These are phyloP conservation scores for Fusarium pseudoanthophilum DNA, from an alignment of 2,329 filamentous ascomycete genomes.

Conservation along the genomic window DNA sequence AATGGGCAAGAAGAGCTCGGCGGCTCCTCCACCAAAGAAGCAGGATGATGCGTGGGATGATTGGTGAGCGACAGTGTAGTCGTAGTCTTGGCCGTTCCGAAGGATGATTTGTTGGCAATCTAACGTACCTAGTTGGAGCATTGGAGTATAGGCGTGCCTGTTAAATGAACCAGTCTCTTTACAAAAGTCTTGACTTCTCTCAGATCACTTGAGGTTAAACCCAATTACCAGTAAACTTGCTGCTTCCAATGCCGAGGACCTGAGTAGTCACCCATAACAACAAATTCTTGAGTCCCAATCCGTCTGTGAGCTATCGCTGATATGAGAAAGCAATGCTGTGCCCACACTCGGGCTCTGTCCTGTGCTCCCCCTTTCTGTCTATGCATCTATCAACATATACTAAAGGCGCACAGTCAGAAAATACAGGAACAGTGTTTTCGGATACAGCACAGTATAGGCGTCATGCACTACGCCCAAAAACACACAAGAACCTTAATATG, in stretches of 20 bases:
- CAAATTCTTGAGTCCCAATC: not conserved
- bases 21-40: constrained; percentile 50
- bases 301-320: not conserved
- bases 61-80: constrained; percentile 56
- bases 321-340: not conserved
- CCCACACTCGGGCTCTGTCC: not conserved
- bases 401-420: not conserved
- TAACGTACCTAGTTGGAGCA: constrained; percentile 40
- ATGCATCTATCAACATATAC: not conserved
- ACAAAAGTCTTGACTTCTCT: constrained; percentile 13
- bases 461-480: not conserved
- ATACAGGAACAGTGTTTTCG: not conserved
- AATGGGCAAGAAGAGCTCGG: constrained; percentile 57
- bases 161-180: constrained; percentile 31
- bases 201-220: constrained; percentile 15
- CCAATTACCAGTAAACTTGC: constrained; percentile 6
- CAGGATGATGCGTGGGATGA: constrained; percentile 73
- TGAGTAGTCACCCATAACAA: not conserved
- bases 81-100: not conserved
- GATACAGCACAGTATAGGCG: not conserved
- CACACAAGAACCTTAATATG: not conserved
- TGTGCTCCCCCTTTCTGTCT: not conserved
- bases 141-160: constrained; percentile 46
- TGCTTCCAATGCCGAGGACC: not conserved
- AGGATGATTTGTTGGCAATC: constrained; percentile 23